Conservation (phyloP, 345 rosid species). For the Lagerstroemia speciosa region DNA sequence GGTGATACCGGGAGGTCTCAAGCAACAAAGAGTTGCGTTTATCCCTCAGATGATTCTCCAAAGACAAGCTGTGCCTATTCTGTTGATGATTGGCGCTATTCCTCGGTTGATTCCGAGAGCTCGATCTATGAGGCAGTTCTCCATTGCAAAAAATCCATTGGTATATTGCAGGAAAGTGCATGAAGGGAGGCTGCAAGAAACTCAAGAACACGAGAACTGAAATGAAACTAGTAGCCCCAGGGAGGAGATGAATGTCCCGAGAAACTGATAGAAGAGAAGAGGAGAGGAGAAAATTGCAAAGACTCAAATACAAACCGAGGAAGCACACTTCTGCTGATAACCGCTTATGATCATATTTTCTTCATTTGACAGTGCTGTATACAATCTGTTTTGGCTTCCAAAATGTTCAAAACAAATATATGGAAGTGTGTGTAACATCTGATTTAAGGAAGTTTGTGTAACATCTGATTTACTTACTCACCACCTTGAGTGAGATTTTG, state of each 20-base stretch:
- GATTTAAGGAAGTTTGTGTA: neutral
- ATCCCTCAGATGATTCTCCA: conserved; percentile 38
- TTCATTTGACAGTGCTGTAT: too few relatives aligned
- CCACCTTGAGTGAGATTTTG: neutral
- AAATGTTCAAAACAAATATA: neutral
- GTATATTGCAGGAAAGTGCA: conserved; percentile 17
- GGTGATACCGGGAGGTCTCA: conserved; percentile 22
- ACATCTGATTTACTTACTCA: neutral
- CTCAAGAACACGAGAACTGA: neutral
- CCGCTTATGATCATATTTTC: too few relatives aligned
- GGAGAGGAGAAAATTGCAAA: too few relatives aligned
- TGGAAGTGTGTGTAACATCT: neutral
- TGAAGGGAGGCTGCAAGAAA: neutral
- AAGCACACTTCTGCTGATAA: neutral
- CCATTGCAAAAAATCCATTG: conserved; percentile 89
- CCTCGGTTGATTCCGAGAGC: conserved; percentile 73
- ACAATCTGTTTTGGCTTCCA: neutral
- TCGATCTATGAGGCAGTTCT: conserved; percentile 92
- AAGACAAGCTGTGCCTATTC: conserved; percentile 55
- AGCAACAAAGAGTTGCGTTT: conserved; percentile 32
- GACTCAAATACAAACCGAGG: too few relatives aligned
- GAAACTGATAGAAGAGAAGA: neutral
- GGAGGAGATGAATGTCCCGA: neutral
- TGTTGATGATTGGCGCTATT: conserved; percentile 42
- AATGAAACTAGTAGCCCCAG: neutral